Evolutionary conservation across 2,329 filamentous ascomycete genomes (phyloP).

Genomic region (Thielaviopsis ethacetica): DNA sequence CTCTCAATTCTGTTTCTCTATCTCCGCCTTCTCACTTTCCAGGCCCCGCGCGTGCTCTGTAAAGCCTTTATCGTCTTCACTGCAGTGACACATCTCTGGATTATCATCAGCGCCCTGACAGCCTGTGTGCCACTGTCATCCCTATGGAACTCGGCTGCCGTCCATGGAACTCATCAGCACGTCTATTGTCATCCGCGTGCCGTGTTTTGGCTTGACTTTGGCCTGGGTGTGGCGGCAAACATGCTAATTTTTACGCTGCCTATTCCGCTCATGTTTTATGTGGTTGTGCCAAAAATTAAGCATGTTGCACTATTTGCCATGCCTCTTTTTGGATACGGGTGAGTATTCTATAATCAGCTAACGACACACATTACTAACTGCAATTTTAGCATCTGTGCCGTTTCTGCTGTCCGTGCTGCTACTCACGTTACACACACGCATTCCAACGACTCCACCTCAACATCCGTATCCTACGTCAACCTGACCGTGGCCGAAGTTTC

Average conservation of each 20-base stretch:
- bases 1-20: slow-evolving; percentile 15
- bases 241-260: slow-evolving; percentile 17
- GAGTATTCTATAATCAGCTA: slow-evolving; percentile 7
- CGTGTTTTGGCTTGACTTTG: slow-evolving; percentile 18
- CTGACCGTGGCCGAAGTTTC: slow-evolving; percentile 10
- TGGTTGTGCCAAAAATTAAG: slow-evolving; percentile 15
- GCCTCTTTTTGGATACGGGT: slow-evolving; percentile 17
- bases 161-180: background rate
- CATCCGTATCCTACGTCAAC: slow-evolving; percentile 8
- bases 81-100: slow-evolving; percentile 14
- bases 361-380: background rate
- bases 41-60: slow-evolving; percentile 10
- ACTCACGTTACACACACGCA: slow-evolving; percentile 6
- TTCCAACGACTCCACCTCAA: slow-evolving; percentile 7
- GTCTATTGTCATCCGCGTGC: slow-evolving; percentile 10
- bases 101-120: slow-evolving; percentile 14
- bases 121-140: slow-evolving; percentile 14
- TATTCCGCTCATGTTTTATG: slow-evolving; percentile 16
- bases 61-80: slow-evolving; percentile 14
- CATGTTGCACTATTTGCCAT: slow-evolving; percentile 16
- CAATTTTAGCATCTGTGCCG: slow-evolving; percentile 19
- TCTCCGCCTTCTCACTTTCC: slow-evolving; percentile 16
- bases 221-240: slow-evolving; percentile 18
- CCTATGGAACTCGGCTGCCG: slow-evolving; percentile 11
- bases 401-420: slow-evolving; percentile 18